Evolutionary conservation across 495 filamentous ascomycete genomes (phyloP), one percentile per base, ranked within the genome.

Genomic region (Cairneyella variabilis): DNA sequence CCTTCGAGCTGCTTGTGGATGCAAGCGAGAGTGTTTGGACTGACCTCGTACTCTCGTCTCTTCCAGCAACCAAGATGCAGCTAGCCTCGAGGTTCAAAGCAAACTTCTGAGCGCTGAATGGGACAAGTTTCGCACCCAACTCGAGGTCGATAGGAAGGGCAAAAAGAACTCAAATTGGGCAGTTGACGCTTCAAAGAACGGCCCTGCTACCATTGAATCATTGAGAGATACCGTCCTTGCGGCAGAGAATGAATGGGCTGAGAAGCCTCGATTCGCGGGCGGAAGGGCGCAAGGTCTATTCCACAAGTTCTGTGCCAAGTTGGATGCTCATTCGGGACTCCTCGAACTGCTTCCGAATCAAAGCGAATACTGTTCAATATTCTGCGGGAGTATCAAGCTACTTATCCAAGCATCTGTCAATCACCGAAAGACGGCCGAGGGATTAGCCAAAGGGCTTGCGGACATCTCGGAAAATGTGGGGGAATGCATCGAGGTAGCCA

Each of bases 391-490:
- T 12, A 20, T 48, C 16, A 32, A 48, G 12, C 18, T 27, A 10
- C 14, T 48, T 2, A 36, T 48, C 16, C 3, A 53, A 22, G 49
- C 38, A 26, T 43, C 49, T 10, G 49, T 4, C 1, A 53, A 53
- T 25, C 49, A 53, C 20, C 25, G 27, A 10, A 43, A 42, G 14
- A 43, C 43, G 1, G 39, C 39, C 5, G 25, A 42, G 9, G 49
- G 21, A 9, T 14, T 53, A 1, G 22, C 49, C 16, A 30, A 43
- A 36, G n/a, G 20, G 7, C 37, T 53, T 8, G 37, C 30, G 9
- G 39, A 42, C 18, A 44, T 53, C 16, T 17, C n/a, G 8, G 25
- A 18, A 6, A 34, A 43, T 23, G 12, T 53, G 11, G 40, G 36
- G 16, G 11, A 26, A 14, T 50, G 47, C 21, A 32, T 39, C 8